Conservation (phyloP, 495 filamentous ascomycete species). For the Sporormia fimetaria region DNA sequence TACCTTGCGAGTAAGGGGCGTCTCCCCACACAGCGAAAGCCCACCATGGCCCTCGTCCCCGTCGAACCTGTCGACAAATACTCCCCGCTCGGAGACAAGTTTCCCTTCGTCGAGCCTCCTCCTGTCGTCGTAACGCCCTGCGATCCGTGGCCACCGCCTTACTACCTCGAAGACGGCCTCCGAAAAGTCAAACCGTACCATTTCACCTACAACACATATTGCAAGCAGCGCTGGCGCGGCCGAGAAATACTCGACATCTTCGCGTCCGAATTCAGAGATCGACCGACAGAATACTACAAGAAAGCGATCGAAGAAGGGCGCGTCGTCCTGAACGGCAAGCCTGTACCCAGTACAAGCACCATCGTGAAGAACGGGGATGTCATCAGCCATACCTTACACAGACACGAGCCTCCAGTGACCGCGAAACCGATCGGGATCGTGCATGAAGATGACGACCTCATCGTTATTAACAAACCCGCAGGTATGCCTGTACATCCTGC, state of each 20-base stretch:
- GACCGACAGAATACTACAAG: conserved; percentile 78
- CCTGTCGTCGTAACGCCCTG: conserved; percentile 48
- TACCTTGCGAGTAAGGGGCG: conserved; percentile 47
- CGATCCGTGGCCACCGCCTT: conserved; percentile 57
- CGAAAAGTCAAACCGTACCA: conserved; percentile 79
- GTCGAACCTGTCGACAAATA: conserved; percentile 30
- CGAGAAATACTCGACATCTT: conserved; percentile 69
- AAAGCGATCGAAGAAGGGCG: conserved; percentile 67
- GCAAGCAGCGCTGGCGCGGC: conserved; percentile 80
- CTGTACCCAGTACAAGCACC: conserved; percentile 41
- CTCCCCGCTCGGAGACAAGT: conserved; percentile 14
- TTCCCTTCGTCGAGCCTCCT: conserved; percentile 33
- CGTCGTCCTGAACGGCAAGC: conserved; percentile 62
- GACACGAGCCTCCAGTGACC: conserved; percentile 88
- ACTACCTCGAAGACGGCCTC: conserved; percentile 68
- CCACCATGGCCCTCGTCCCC: conserved; percentile 46
- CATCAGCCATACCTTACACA: conserved; percentile 85
- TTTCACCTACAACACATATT: conserved; percentile 88
- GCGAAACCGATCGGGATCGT: conserved; percentile 67
- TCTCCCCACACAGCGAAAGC: conserved; percentile 26
- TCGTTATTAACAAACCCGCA: conserved; percentile 93
- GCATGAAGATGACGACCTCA: conserved; percentile 80
- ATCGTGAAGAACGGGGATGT: conserved; percentile 69
- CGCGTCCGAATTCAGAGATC: conserved; percentile 72
- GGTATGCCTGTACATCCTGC: conserved; percentile 91